phyloP scores from a whole-genome alignment of 495 filamentous ascomycete species.

The Letharia columbiana region DNA sequence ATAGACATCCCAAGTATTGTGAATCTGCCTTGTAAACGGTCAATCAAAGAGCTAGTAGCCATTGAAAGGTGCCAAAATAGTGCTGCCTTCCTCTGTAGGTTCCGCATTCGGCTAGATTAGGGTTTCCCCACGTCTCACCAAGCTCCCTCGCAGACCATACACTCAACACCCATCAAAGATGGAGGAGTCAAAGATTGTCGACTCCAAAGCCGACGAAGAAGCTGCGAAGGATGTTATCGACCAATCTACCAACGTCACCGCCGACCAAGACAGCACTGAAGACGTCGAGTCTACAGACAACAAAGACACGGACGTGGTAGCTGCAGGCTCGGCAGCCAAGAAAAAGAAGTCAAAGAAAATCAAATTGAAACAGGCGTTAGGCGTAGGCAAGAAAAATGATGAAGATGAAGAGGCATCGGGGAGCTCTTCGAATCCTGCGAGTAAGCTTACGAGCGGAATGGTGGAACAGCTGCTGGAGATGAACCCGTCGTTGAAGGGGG shows the following conservation, averaged over 20 bases:
- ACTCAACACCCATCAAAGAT: conserved; percentile 10
- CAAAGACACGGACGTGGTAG: conserved; percentile 22
- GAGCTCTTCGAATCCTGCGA: conserved; percentile 29
- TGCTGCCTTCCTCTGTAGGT: background rate
- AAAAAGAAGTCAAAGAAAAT: conserved; percentile 27
- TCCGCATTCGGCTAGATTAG: conserved; percentile 6
- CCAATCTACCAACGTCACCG: background rate
- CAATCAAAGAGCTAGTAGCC: background rate
- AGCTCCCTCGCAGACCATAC: background rate
- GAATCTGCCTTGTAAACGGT: background rate
- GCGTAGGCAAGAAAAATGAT: conserved; percentile 22
- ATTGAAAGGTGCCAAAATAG: background rate
- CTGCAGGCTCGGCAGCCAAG: conserved; percentile 27
- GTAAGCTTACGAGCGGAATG: conserved; percentile 37
- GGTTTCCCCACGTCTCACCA: background rate
- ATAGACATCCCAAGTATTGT: background rate
- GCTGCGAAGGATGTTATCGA: conserved; percentile 18
- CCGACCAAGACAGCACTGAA: conserved; percentile 15
- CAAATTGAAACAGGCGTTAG: conserved; percentile 26
- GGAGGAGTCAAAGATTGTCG: conserved; percentile 23
- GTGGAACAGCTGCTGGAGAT: conserved; percentile 39
- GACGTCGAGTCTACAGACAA: conserved; percentile 20
- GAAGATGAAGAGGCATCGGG: conserved; percentile 17
- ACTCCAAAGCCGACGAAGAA: conserved; percentile 18
- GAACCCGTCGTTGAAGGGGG: conserved; percentile 44